A percentile compares a stretch with the other conserved stretches of the same genome.
Evolutionary conservation across 139 green algal species (phyloP).

Genomic region (Pseudopediastrum boryanum): DNA sequence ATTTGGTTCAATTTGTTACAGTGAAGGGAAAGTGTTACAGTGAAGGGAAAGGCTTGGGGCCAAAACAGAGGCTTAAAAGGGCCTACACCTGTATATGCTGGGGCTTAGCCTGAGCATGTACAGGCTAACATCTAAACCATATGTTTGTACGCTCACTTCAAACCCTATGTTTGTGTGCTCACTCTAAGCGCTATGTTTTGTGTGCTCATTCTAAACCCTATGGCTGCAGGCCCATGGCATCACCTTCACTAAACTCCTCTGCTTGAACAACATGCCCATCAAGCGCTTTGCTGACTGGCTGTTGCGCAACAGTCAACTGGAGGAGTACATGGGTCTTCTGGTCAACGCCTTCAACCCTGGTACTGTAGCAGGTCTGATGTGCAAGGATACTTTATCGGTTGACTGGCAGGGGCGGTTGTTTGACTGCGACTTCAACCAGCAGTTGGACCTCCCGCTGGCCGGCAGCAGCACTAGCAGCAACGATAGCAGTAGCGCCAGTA

Average conservation of each 20-base stretch:
- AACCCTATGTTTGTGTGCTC: too few relatives aligned
- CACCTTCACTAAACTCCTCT: slow-evolving; percentile 86
- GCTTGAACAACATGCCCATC: slow-evolving; percentile 99
- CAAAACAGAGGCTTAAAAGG: too few relatives aligned
- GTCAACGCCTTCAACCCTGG: slow-evolving; percentile 88
- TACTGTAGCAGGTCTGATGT: slow-evolving; percentile 76
- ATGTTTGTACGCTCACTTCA: too few relatives aligned
- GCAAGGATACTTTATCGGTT: slow-evolving; percentile 84
- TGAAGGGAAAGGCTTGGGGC: too few relatives aligned
- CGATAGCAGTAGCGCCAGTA: not conserved
- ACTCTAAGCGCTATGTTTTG: too few relatives aligned
- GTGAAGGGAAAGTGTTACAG: too few relatives aligned
- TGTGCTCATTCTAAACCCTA: too few relatives aligned
- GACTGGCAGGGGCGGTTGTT: slow-evolving; percentile 91
- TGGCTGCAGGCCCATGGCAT: slow-evolving; percentile 81
- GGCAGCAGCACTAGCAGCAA: not conserved
- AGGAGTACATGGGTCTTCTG: slow-evolving; percentile 92
- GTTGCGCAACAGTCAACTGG: slow-evolving; percentile 46
- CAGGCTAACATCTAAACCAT: too few relatives aligned
- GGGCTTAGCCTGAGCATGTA: too few relatives aligned
- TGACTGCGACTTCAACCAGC: slow-evolving; percentile 99
- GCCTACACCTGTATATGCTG: too few relatives aligned
- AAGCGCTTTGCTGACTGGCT: slow-evolving; percentile 95
- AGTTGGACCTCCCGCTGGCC: slow-evolving; percentile 80
- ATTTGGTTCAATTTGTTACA: too few relatives aligned